A percentile compares a stretch with the other conserved stretches of the same genome.
These are phyloP conservation scores for Yarrowia hollandica DNA, from an alignment of 805 yeast species.

Conservation along the genomic window DNA sequence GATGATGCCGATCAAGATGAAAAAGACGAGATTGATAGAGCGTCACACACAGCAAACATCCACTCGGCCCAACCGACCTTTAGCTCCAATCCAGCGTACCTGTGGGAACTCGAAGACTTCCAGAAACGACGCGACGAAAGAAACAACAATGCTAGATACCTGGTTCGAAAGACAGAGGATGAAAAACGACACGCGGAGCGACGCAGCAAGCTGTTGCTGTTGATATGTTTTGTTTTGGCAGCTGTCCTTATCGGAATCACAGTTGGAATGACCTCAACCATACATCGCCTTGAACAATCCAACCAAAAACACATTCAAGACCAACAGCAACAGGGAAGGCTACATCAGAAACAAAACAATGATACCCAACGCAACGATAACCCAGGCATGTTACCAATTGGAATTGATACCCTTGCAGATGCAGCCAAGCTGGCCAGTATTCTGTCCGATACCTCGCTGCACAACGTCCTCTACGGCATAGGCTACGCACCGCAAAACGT, in stretches of 20 bases:
- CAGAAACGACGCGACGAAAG: slow-evolving; percentile 12
- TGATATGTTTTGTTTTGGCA: background rate
- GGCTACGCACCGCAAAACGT: slow-evolving; percentile 60
- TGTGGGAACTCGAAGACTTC: slow-evolving; percentile 22
- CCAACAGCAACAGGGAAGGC: background rate
- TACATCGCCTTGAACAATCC: background rate
- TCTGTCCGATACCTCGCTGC: slow-evolving; percentile 13
- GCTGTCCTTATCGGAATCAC: slow-evolving; percentile 11
- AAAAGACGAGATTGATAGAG: background rate
- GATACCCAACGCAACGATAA: slow-evolving; percentile 14
- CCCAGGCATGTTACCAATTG: slow-evolving; percentile 19
- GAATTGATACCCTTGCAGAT: slow-evolving; percentile 14
- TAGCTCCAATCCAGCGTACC: slow-evolving; percentile 9
- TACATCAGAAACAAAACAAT: background rate
- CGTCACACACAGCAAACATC: slow-evolving; percentile 8
- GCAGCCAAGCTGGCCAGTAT: slow-evolving; percentile 5
- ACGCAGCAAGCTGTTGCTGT: background rate
- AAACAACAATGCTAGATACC: background rate
- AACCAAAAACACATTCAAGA: background rate
- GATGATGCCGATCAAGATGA: no score
- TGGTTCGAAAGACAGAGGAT: slow-evolving; percentile 1
- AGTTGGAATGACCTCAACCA: background rate
- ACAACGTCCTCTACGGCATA: slow-evolving; percentile 52
- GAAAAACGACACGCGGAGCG: slow-evolving; percentile 13
- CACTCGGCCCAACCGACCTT: slow-evolving; percentile 4